A percentile compares a stretch with the other conserved stretches of the same genome.
Conservation (phyloP, 2,329 filamentous ascomycete species). For the Ascochyta fabae region DNA sequence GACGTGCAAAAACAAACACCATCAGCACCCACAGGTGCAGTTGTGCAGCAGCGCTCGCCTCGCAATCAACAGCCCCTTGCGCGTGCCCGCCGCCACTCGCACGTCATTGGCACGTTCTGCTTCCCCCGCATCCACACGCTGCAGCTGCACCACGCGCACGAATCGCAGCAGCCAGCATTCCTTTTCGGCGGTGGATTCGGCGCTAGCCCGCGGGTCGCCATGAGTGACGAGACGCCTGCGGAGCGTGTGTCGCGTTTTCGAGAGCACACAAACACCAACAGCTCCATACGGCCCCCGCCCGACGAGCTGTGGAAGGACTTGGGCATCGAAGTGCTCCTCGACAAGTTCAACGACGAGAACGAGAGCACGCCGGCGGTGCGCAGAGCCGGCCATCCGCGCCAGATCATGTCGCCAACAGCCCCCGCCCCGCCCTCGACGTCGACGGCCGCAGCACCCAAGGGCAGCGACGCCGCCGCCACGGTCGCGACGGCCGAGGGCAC, state of each 20-base stretch:
- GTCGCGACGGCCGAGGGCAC: constrained; percentile 26
- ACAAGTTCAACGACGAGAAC: constrained; percentile 35
- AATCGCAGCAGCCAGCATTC: background rate
- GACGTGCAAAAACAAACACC: constrained; percentile 9
- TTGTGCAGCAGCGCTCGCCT: background rate
- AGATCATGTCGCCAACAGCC: constrained; percentile 1
- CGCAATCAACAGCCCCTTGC: background rate
- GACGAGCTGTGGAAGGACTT: constrained; percentile 39
- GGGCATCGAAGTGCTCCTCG: constrained; percentile 32
- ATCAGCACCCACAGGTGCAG: background rate
- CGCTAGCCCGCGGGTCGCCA: background rate
- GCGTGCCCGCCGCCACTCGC: background rate
- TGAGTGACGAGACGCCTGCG: constrained; percentile 27
- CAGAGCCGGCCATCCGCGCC: background rate
- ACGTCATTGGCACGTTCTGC: constrained; percentile 8
- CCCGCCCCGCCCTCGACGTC: background rate
- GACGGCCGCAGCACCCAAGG: constrained; percentile 3
- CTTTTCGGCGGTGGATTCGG: background rate
- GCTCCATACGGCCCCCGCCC: constrained; percentile 39
- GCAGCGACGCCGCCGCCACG: constrained; percentile 8
- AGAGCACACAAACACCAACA: constrained; percentile 41
- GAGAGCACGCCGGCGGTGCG: constrained; percentile 19
- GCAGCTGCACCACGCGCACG: background rate
- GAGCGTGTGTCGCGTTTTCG: constrained; percentile 37
- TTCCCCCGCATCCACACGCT: background rate